Evolutionary conservation across 2,329 filamentous ascomycete species (phyloP).

Genomic region (Rugonectria rugulosa): DNA sequence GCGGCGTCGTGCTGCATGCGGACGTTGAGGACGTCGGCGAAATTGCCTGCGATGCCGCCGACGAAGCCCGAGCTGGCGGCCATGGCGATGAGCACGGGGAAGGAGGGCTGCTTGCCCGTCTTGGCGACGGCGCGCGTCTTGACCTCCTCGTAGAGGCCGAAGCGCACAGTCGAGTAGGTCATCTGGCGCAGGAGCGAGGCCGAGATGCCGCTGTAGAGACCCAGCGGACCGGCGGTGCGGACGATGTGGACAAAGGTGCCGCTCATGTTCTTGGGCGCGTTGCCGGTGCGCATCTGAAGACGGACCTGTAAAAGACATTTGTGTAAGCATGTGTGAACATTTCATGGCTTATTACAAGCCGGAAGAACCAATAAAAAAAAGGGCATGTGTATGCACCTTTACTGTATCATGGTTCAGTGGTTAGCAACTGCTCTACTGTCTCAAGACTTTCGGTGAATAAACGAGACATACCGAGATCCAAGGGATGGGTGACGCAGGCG

Average conservation of each 20-base stretch:
- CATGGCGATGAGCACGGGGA: slow-evolving; percentile 81
- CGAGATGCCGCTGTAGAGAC: slow-evolving; percentile 90
- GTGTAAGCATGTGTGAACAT: slow-evolving; percentile 15
- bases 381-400: slow-evolving; percentile 53
- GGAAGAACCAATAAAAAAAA: not conserved
- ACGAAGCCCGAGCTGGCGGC: slow-evolving; percentile 85
- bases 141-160: slow-evolving; percentile 94
- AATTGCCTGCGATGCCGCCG: slow-evolving; percentile 90
- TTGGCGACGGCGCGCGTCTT: slow-evolving; percentile 70
- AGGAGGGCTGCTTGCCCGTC: slow-evolving; percentile 63
- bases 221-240: slow-evolving; percentile 75
- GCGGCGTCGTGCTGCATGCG: slow-evolving; percentile 96
- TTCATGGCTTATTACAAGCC: slow-evolving; percentile 1
- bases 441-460: not conserved
- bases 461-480: slow-evolving; percentile 79
- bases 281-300: slow-evolving; percentile 81
- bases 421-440: slow-evolving; percentile 28
- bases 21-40: slow-evolving; percentile 95
- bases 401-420: slow-evolving; percentile 49
- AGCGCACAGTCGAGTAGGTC: slow-evolving; percentile 95
- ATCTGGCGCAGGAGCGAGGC: slow-evolving; percentile 92
- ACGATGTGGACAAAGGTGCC: slow-evolving; percentile 86
- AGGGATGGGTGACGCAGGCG: slow-evolving; percentile 88
- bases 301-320: slow-evolving; percentile 70
- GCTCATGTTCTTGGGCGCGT: slow-evolving; percentile 81